Base-by-base conservation (phyloP, 2,329 filamentous ascomycete species). In the Penicillium sp. region DNA sequence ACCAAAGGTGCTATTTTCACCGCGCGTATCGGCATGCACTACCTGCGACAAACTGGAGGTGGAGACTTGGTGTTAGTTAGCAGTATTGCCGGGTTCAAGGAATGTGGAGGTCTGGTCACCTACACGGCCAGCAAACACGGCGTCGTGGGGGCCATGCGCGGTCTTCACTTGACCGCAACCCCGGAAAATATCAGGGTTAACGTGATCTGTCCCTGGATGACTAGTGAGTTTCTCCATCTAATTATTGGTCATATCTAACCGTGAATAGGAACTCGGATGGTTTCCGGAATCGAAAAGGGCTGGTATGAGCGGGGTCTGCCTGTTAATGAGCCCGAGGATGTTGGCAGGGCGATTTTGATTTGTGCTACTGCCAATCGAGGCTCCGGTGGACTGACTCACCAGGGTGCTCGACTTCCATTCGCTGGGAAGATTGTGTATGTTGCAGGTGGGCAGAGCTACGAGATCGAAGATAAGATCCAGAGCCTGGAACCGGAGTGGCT, bases 101-200 rank as follows among this genome's bases (percentile, higher is more conserved):
- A 58, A 40, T 45, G 49, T 31, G 47, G 47, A 10, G 55, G 55
- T 4, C 37, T 57, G 26, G 47, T 42, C 16, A 46, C 51, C 9
- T 58, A 59, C 42, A 57, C 51, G 3, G 57, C 57, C 5, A 58
- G 57, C 39, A 62, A 62, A 44, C 55, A 60, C 32, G 59, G 59
- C 1, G 54, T 61, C 11, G 38, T 62, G 39, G 59, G 59, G 6
- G 37, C 60, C 10, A 51, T 60, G 54, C 47, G 59, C 22, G 46
- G 52, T 22, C 37, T 61, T 16, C 54, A 57, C 28, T 27, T 55
- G 14, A 45, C 51, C n/a, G 47, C 51, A 2, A 49, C 45, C 8
- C 45, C 37, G 24, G 46, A 51, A 29, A 49, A 49, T n/a, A 51
- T 51, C 35, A 45, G 39, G 23, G 42, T 49, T 8, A 51, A 51